Evolutionary conservation across 805 yeast genomes (phyloP).

Genomic region (Candida ipomoeae): DNA sequence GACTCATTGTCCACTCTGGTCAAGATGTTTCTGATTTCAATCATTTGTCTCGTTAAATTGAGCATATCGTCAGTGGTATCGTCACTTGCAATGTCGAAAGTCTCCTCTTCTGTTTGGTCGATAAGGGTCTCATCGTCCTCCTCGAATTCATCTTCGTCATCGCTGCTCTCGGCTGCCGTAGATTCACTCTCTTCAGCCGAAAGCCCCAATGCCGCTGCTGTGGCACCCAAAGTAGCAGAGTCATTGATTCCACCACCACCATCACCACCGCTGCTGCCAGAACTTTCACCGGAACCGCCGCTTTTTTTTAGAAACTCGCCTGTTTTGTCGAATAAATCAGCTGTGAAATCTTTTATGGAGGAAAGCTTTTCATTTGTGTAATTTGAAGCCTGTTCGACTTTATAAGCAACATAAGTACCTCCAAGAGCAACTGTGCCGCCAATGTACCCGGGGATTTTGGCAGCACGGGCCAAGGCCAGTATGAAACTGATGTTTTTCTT

Average conservation of each 20-base stretch:
- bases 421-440: slow-evolving; percentile 95
- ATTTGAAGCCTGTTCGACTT: slow-evolving; percentile 79
- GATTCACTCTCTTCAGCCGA: slow-evolving; percentile 33
- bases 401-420: slow-evolving; percentile 87
- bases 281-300: slow-evolving; percentile 9
- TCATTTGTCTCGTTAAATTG: slow-evolving; percentile 91
- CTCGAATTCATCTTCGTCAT: slow-evolving; percentile 40
- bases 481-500: slow-evolving; percentile 34
- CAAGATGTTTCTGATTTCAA: slow-evolving; percentile 81
- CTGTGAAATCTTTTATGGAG: slow-evolving; percentile 59
- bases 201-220: slow-evolving; percentile 53
- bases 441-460: slow-evolving; percentile 69
- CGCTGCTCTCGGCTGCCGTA: slow-evolving; percentile 19
- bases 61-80: slow-evolving; percentile 76
- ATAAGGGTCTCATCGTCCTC: slow-evolving; percentile 49
- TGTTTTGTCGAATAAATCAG: slow-evolving; percentile 47
- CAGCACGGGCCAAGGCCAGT: slow-evolving; percentile 50
- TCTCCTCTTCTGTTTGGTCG: slow-evolving; percentile 31
- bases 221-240: slow-evolving; percentile 43
- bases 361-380: slow-evolving; percentile 66
- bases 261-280: slow-evolving; percentile 22
- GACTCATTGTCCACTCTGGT: slow-evolving; percentile 64
- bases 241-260: slow-evolving; percentile 32
- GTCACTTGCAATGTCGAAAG: slow-evolving; percentile 44
- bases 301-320: slow-evolving; percentile 39